Evolutionary conservation across 2,329 filamentous ascomycete genomes (phyloP).

Genomic region (Fusarium robinianum): DNA sequence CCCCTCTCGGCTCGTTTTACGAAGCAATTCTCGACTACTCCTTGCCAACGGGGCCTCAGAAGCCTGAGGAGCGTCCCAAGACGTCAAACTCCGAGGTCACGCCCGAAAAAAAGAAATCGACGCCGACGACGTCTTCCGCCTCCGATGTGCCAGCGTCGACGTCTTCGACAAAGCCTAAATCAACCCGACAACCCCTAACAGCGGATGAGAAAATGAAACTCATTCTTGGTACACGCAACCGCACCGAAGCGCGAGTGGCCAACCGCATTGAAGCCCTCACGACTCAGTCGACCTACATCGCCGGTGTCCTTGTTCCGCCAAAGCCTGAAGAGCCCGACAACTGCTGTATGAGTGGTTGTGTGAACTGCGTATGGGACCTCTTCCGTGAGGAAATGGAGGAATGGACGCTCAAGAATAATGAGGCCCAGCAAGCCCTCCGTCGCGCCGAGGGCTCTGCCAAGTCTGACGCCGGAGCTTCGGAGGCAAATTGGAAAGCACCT

Average conservation of each 20-base stretch:
- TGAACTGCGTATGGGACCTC: slow-evolving; percentile 94
- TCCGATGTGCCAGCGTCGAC: slow-evolving; percentile 11
- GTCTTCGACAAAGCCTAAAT: neutral
- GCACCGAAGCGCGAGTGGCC: slow-evolving; percentile 71
- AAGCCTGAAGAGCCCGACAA: slow-evolving; percentile 90
- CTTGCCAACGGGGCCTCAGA: slow-evolving; percentile 45
- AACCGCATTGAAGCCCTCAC: slow-evolving; percentile 63
- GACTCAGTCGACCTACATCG: slow-evolving; percentile 66
- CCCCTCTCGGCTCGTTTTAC: slow-evolving; percentile 63
- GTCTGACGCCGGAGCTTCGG: slow-evolving; percentile 77
- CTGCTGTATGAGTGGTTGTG: slow-evolving; percentile 98
- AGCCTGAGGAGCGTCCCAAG: slow-evolving; percentile 51
- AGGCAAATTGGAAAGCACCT: slow-evolving; percentile 62
- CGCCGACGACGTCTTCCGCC: slow-evolving; percentile 28
- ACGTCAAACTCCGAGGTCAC: slow-evolving; percentile 40
- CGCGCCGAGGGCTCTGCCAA: slow-evolving; percentile 65
- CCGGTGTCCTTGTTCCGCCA: slow-evolving; percentile 81
- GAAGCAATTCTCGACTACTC: slow-evolving; percentile 57
- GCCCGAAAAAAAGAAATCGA: slow-evolving; percentile 22
- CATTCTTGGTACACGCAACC: slow-evolving; percentile 80
- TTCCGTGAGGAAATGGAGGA: slow-evolving; percentile 92
- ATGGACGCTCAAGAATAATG: slow-evolving; percentile 70
- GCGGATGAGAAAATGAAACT: slow-evolving; percentile 64
- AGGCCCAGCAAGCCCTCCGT: slow-evolving; percentile 62
- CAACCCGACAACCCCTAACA: slow-evolving; percentile 40